Base-by-base conservation (phyloP, 768 basidiomycete genomes). In the Pleurotus tuoliensis region DNA sequence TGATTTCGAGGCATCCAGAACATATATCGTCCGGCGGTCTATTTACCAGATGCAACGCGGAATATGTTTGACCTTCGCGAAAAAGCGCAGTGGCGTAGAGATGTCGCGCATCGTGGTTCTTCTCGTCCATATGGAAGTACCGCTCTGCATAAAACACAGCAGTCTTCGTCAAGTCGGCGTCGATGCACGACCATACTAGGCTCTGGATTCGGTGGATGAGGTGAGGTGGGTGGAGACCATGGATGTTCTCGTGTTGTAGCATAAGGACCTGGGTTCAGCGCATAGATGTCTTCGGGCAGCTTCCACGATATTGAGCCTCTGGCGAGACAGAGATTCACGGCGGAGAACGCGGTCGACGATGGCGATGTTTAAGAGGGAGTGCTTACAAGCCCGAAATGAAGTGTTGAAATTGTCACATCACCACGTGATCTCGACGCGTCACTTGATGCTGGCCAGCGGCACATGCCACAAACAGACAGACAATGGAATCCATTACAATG, bases 111-210 rank as follows among this genome's bases (percentile, higher is more conserved):
- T 90, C 86, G 67, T 95, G 93, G 70, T 83, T 84, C 27, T 75
- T 68, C 59, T 79, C 76, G 70, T 90, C 86, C 69, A 90, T 72
- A 40, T 84, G 81, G 67, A 80, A 88, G 68, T 90, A 90, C 61
- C 91, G 76, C 72, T 95, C 94, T 37, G 92, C 91, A 73, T 90
- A 90, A 76, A 96, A 96, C 46, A 92, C 81, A 40, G 93, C 92
- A 11, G 91, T 86, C 69, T 80, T 82, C 63, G 82, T 76, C 45
- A 94, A 83, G 64, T 88, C 88, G 55, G 84, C 80, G 74, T 94
- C 92, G 57, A 94, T 84, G 72, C 85, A 92, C 63, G 84, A 83
- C 90, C 91, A 92, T 64, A 92, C 78, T 60, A 94, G 77, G 51
- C 81, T 74, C 61, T 81, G 81, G 67, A 89, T 87, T 61, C 88